A percentile compares a stretch with the other conserved stretches of the same genome.
These are phyloP conservation scores for Camelina sativa DNA, from an alignment of 345 rosid genomes.

Conservation along the genomic window DNA sequence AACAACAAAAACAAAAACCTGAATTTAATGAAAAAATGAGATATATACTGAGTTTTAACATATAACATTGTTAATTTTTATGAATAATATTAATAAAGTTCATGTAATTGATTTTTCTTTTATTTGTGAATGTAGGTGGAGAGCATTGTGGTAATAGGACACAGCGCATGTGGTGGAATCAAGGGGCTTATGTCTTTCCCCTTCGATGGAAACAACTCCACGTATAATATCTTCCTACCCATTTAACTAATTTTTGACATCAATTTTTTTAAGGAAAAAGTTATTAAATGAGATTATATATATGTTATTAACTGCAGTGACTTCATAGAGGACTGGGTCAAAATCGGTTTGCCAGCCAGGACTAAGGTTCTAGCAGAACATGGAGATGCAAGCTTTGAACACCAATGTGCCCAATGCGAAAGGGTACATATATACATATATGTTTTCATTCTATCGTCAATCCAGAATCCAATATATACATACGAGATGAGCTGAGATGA, in stretches of 20 bases:
- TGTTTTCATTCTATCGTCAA: conserved; percentile 46
- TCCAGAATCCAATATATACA: conserved; percentile 40
- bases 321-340: conserved; percentile 98
- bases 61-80: not conserved
- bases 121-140: conserved; percentile 54
- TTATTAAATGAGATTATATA: not conserved
- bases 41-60: not conserved
- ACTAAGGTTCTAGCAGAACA: conserved; percentile 60
- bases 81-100: not conserved
- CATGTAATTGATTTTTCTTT: conserved; percentile 7
- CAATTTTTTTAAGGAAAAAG: not conserved
- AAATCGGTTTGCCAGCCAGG: conserved; percentile 76
- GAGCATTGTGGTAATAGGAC: conserved; percentile 92
- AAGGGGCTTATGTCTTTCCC: conserved; percentile 97
- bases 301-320: conserved; percentile 54
- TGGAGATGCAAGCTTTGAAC: conserved; percentile 46
- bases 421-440: conserved; percentile 55
- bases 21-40: not conserved
- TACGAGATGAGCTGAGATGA: not conserved
- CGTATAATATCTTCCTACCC: conserved; percentile 30
- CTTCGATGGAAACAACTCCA: conserved; percentile 53
- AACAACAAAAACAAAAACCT: not conserved
- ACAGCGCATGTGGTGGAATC: conserved; percentile 96
- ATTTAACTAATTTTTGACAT: not conserved
- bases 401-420: conserved; percentile 71